Conservation (phyloP, 2,329 filamentous ascomycete genomes). For the Huntiella omanensis region DNA sequence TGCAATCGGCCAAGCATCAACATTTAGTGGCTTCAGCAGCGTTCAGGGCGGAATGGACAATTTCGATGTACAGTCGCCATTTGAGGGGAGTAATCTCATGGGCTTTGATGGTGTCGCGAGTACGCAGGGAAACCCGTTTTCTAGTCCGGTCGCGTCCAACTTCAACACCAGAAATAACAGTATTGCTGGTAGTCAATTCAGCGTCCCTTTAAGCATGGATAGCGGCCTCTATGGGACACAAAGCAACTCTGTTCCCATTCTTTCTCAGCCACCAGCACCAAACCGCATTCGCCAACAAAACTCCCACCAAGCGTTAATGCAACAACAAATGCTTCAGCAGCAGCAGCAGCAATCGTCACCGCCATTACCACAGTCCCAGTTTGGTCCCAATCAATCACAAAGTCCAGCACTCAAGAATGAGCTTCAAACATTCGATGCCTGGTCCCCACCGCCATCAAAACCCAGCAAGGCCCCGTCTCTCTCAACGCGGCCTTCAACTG, state of each 20-base stretch:
- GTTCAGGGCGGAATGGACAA: neutral
- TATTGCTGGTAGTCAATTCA: too few species aligned
- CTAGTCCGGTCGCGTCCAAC: too few species aligned
- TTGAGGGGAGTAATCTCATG: too few species aligned
- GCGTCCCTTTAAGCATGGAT: too few species aligned
- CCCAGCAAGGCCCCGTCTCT: conserved; percentile 21
- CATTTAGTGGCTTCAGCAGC: neutral
- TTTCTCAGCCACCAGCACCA: neutral
- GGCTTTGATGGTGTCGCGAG: too few species aligned
- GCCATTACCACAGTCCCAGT: conserved; percentile 3
- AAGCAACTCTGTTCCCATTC: neutral
- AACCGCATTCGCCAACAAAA: conserved; percentile 10
- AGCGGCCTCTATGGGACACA: neutral
- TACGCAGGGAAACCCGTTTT: too few species aligned
- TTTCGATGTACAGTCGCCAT: too few species aligned
- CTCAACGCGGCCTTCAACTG: conserved; percentile 10
- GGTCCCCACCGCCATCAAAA: conserved; percentile 22
- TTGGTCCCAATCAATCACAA: neutral
- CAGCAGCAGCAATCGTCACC: conserved; percentile 5
- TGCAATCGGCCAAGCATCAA: neutral
- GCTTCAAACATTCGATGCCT: conserved; percentile 16
- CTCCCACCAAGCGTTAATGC: conserved; percentile 10
- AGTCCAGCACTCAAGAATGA: neutral
- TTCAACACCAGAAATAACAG: too few species aligned
- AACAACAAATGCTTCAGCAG: neutral